Evolutionary conservation across 2,329 filamentous ascomycete species (phyloP), one percentile per base, ranked within the genome.

Genomic region (Pyrenophora tritici-repentis): DNA sequence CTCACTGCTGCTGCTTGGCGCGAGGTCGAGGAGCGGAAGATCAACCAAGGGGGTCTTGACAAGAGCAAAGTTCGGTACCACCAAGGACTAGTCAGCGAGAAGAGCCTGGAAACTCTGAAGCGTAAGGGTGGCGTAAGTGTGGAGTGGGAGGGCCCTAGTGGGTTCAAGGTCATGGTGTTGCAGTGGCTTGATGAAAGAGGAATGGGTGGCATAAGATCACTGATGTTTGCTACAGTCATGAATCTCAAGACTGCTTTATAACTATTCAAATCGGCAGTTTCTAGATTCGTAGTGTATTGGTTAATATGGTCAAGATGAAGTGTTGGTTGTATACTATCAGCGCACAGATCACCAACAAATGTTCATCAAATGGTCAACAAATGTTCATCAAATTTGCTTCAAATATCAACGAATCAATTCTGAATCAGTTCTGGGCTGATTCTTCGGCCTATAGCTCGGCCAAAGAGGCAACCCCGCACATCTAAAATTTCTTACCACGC

Each of bases 201-300:
- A 0, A 79, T 88, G 38, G 75, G 72, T 9, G 91, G 91, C 0
- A 79, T 93, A 24, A 81, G 83, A 13, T 81, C 86, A 56, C 74
- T 95, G 63, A 87, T 95, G 81, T 88, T 88, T 71, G 90, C 86
- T 62, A 92, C 89, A 1, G 91, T 94, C 83, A 90, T 87, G 68
- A 84, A 87, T 42, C 73, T 93, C 61, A 86, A 85, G 73, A 40
- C 50, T 1, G 43, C 47, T 3, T 35, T 16, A 3, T 50, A 13
- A 52, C 17, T 12, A 24, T 22, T 10, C 31, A n/a, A 13, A 2
- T 17, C 16, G 3, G 16, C 12, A 3, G 13, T 12, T 41, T 8
- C 22, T 6, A 42, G 7, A 4, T 36, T 34, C 5, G n/a, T 40
- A 8, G 22, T 32, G 32, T 26, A 17, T 24, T 8, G 9, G 16